Base-by-base conservation (phyloP, 805 yeast genomes). In the Clavispora phyllophila region DNA sequence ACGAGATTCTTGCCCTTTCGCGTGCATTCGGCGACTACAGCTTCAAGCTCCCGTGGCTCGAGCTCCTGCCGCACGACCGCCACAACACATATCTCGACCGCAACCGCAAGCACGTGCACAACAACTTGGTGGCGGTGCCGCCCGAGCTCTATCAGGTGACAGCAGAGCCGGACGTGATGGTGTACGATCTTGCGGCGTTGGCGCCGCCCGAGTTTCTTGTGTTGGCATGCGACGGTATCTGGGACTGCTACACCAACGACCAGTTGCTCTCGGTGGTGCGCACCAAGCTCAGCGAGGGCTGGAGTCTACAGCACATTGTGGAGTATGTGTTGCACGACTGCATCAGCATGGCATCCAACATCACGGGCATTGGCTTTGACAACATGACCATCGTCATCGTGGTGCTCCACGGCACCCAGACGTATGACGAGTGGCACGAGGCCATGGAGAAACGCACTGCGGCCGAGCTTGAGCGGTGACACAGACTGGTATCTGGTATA, bases 361-460 rank as follows among this genome's bases (percentile, higher is more conserved):
- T 75, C 24, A 85, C 91, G 0, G 93, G 93, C 2, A 76, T 84
- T 20, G 95, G 95, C 1, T 84, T 82, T 53, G 95, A 85, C 59
- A 85, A 85, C 55, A 85, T 85, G 91, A 84, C 90, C 0, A 66
- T 83, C 15, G 72, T 82, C n/a, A 75, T 85, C 5, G 72, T 84
- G 8, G 84, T 84, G 1, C 56, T 82, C 28, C 87, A 83, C 54
- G 68, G 70, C 26, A 43, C 46, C 17, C 68, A 65, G 37, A 56
- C 68, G 1, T 55, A 82, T 33, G 75, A 75, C 18, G 72, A 70
- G 15, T 84, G 93, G 93, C 74, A 79, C 50, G 59, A 61, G 3
- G 57, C 62, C 44, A 78, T 83, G 72, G 79, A 75, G 49, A 45
- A 57, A 6, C 66, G 72, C 37, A 41, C 64, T 5, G 43, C 51